Conservation (phyloP, 164 flowering plant genomes). For the Amborella trichopoda region DNA sequence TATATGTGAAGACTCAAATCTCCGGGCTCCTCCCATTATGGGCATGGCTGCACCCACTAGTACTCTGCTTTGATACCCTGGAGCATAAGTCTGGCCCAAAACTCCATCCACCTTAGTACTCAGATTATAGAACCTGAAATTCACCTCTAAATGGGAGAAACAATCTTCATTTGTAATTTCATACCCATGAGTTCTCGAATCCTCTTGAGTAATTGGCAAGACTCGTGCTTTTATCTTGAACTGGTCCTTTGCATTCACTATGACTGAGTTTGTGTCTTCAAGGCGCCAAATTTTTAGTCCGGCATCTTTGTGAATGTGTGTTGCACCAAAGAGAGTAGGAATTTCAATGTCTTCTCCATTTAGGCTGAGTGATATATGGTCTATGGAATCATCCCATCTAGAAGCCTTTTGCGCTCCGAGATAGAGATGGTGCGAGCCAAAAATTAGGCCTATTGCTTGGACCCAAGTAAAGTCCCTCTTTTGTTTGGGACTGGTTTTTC, state of each 20-base stretch:
- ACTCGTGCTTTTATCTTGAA: slow-evolving; percentile 1
- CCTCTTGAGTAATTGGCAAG: neutral
- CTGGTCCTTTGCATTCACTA: neutral
- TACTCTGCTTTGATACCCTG: neutral
- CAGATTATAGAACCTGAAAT: neutral
- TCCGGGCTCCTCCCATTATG: neutral
- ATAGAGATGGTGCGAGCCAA: slow-evolving; percentile 14
- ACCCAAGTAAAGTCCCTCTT: slow-evolving; percentile 62
- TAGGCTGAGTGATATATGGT: neutral
- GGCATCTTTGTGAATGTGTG: slow-evolving; percentile 2
- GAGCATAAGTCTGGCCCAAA: slow-evolving; percentile 3
- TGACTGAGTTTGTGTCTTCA: slow-evolving; percentile 12
- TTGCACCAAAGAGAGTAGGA: slow-evolving; percentile 3
- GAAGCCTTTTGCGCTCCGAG: neutral
- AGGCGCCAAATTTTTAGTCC: slow-evolving; percentile 30
- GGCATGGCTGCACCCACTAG: neutral
- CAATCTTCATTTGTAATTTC: slow-evolving; percentile 45
- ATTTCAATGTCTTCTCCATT: slow-evolving; percentile 5
- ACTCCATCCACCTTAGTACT: neutral
- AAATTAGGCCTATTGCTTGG: slow-evolving; percentile 30
- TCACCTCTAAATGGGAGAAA: slow-evolving; percentile 31
- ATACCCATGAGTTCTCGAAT: slow-evolving; percentile 11
- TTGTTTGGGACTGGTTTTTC: slow-evolving; percentile 29
- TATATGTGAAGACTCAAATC: neutral
- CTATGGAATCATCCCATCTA: slow-evolving; percentile 1